Conservation (phyloP, 23 red algal species). For the Agarophyton chilense region DNA sequence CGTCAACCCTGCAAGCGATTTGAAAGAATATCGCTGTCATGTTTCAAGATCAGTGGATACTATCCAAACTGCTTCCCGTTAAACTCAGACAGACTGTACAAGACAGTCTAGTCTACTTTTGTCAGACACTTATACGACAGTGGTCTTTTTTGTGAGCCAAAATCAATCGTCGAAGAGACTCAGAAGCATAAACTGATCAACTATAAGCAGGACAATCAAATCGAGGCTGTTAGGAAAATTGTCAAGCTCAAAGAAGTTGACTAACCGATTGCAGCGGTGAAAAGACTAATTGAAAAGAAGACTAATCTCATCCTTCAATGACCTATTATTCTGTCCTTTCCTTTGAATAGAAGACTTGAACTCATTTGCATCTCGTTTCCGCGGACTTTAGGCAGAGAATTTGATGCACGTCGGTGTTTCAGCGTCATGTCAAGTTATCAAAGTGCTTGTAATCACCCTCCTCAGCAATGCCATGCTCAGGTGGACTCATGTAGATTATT, state of each 20-base stretch:
- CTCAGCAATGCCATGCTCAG: not conserved
- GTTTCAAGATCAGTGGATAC: too few relatives aligned
- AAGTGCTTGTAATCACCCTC: constrained; percentile 13
- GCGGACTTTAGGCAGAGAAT: not conserved
- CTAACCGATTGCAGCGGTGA: not conserved
- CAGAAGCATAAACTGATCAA: not conserved
- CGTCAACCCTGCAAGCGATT: not conserved
- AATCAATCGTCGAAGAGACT: not conserved
- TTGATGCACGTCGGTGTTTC: too few relatives aligned
- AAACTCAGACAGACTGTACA: too few relatives aligned
- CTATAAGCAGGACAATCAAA: not conserved
- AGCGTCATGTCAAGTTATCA: not conserved
- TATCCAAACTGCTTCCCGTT: too few relatives aligned
- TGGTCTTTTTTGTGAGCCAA: not conserved
- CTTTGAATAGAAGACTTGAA: not conserved
- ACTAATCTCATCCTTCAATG: not conserved
- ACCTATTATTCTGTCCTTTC: not conserved
- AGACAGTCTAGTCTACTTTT: too few relatives aligned
- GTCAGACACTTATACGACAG: too few relatives aligned
- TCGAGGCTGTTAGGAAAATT: not conserved
- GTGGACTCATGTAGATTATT: not conserved
- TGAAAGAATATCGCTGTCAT: too few relatives aligned
- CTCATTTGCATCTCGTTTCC: not conserved
- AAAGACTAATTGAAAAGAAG: too few relatives aligned
- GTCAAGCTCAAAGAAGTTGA: not conserved